These are phyloP conservation scores for Blastobotrys mokoenaii DNA, from an alignment of 805 yeast genomes.

Conservation along the genomic window DNA sequence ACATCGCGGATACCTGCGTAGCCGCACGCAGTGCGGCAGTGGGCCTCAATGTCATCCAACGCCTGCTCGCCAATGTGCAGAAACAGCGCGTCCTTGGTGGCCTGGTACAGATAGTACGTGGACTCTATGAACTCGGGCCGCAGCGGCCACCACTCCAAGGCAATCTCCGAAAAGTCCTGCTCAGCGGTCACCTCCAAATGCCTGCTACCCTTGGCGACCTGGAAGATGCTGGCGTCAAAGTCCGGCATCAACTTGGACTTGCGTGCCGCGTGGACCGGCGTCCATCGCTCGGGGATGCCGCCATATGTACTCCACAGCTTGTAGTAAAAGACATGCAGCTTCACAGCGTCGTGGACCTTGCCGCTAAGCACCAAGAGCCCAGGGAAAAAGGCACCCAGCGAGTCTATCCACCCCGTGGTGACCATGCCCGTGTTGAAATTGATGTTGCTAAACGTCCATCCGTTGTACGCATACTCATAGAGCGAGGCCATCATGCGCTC, in stretches of 20 bases:
- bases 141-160: conserved; percentile 84
- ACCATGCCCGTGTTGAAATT: conserved; percentile 43
- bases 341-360: conserved; percentile 54
- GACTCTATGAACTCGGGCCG: conserved; percentile 91
- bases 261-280: conserved; percentile 13
- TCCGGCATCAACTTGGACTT: conserved; percentile 2
- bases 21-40: conserved; percentile 63
- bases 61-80: conserved; percentile 65
- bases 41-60: conserved; percentile 43
- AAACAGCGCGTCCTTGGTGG: conserved; percentile 80
- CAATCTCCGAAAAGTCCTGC: conserved; percentile 23
- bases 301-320: conserved; percentile 77
- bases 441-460: conserved; percentile 51
- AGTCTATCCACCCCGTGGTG: conserved; percentile 67
- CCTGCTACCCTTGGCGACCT: conserved; percentile 8
- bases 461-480: conserved; percentile 38
- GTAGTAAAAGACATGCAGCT: conserved; percentile 50
- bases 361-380: conserved; percentile 79
- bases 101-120: conserved; percentile 71
- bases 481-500: conserved; percentile 44
- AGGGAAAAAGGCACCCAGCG: conserved; percentile 81
- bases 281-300: conserved; percentile 86
- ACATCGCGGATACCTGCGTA: conserved; percentile 70
- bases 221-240: conserved; percentile 2
- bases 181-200: background rate